A percentile compares a stretch with the other conserved stretches of the same genome.
Evolutionary conservation across 208 protist species (phyloP).

Genomic region (Acanthamoeba royreba): DNA sequence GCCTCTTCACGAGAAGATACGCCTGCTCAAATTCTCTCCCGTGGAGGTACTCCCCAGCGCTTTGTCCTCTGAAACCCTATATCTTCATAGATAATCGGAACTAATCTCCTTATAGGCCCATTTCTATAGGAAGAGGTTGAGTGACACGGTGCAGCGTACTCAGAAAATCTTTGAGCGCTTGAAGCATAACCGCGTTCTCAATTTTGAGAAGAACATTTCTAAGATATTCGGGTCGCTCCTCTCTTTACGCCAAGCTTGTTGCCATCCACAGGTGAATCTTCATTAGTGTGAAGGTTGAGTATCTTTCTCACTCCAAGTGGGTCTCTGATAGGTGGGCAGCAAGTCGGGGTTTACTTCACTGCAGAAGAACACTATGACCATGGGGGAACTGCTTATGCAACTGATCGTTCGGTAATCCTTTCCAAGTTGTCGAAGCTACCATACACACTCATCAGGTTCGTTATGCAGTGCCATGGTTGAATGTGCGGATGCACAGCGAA

Average conservation of each 20-base stretch:
- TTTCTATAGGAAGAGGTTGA: conserved; percentile 8
- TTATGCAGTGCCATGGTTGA: not conserved
- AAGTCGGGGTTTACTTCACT: not conserved
- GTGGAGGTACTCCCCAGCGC: too few species aligned
- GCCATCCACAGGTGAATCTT: conserved; percentile 40
- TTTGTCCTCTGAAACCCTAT: too few species aligned
- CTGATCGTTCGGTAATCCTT: not conserved
- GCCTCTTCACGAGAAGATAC: not conserved
- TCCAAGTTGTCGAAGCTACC: too few species aligned
- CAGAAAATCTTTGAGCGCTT: not conserved
- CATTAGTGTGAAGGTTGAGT: too few species aligned
- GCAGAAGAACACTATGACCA: conserved; percentile 47
- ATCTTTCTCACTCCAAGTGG: too few species aligned
- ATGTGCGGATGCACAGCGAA: not conserved
- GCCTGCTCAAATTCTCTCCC: not conserved
- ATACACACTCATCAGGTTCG: too few species aligned
- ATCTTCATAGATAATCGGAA: too few species aligned
- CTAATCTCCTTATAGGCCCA: not conserved
- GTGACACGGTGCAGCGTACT: not conserved
- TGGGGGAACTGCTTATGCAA: not conserved
- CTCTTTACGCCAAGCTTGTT: not conserved
- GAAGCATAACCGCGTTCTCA: not conserved
- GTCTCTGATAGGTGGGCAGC: not conserved
- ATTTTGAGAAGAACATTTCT: not conserved
- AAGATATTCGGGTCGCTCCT: conserved; percentile 9